Base-by-base conservation (phyloP, 345 rosid genomes). In the Salix viminalis region DNA sequence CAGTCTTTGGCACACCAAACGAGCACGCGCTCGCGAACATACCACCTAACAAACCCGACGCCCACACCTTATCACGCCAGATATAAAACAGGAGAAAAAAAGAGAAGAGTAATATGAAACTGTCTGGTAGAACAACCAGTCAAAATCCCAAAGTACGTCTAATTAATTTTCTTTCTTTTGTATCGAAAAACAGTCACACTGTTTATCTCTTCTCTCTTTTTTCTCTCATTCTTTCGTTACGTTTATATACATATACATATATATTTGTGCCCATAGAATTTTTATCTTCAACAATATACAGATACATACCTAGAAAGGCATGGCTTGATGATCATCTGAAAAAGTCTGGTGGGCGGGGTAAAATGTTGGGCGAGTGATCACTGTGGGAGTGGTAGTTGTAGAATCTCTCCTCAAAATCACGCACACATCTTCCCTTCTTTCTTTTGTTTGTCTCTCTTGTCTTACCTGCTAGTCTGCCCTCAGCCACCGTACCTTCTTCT, bases 51-150 rank as follows among this genome's bases (percentile, higher is more conserved):
- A 41, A 36, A 24, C 14, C 61, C 12, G 4, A 3, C 15, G 36
- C 26, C 5, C 58, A n/a, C 76, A 69, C 77, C 11, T 1, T 16
- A 67, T 18, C 75, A 34, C 15, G 24, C 41, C 50, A 46, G 23
- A 4, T 42, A 36, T 18, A 24, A 28, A 21, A 37, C 3, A 24
- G 28, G 6, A 34, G 26, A 34, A 5, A 34, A 34, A 34, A 34
- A 21, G n/a, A 15, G 19, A 7, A 16, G 39, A 36, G 70, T 9
- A 14, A 48, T 65, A 65, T 76, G 16, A 67, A 79, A 82, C 88
- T 87, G 92, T 86, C 92, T 80, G 98, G 91, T 91, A 83, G 85
- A 95, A 87, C 99, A 82, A 90, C 94, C 99, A 90, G 94, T 93
- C 99, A 89, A 87, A 84, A 58, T 4, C 64, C 8, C 58, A 19